Percentiles rank a stretch among this genome's conserved stretches.
phyloP scores from a whole-genome alignment of 2,329 filamentous ascomycete genomes.

The Cercospora sp. region DNA sequence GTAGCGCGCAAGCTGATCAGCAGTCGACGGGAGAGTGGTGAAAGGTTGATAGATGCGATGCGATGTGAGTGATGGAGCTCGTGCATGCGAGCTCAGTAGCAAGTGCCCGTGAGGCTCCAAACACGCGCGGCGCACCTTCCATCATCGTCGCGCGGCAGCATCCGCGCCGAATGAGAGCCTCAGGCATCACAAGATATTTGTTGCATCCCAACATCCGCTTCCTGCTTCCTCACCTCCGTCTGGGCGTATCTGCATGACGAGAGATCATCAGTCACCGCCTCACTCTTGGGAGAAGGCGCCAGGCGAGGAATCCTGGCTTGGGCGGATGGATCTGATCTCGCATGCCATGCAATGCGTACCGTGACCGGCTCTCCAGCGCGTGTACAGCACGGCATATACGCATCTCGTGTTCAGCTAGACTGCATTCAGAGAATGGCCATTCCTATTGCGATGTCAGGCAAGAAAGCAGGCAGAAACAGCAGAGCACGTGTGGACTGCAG shows the following conservation, averaged over 20 bases:
- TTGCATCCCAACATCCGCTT: background rate
- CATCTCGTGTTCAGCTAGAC: background rate
- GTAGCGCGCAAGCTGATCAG: background rate
- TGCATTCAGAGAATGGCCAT: conserved; percentile 6
- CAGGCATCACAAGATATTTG: background rate
- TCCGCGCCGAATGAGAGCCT: background rate
- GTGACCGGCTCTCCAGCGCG: background rate
- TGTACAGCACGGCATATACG: background rate
- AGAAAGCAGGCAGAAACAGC: background rate
- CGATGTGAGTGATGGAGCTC: conserved; percentile 8
- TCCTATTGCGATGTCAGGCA: background rate
- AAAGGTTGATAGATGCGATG: conserved; percentile 13
- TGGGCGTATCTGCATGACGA: background rate
- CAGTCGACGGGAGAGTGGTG: background rate
- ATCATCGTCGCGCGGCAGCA: background rate
- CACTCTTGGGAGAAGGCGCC: background rate
- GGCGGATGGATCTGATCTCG: background rate
- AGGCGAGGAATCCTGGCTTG: background rate
- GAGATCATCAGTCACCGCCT: conserved; percentile 4
- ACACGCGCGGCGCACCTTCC: conserved; percentile 9
- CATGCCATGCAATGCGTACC: background rate
- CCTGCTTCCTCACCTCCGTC: background rate
- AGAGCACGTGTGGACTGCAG: conserved; percentile 7
- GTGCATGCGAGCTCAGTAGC: conserved; percentile 10
- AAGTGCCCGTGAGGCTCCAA: conserved; percentile 2